phyloP scores from a whole-genome alignment of 108 stramenopile species.

The Asterionellopsis glacialis region DNA sequence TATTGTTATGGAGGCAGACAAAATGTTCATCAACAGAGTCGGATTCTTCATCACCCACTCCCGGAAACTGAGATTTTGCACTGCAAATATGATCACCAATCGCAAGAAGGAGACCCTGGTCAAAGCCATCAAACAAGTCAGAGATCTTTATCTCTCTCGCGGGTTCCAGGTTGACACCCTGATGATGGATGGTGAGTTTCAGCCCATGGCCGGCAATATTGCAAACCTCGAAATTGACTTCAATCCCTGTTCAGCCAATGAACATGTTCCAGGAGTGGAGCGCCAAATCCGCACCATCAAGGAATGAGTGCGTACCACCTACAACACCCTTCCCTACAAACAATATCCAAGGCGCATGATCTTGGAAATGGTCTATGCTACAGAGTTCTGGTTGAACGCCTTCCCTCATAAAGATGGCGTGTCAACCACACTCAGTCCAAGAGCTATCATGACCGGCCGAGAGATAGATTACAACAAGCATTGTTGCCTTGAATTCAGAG shows the following conservation, averaged over 20 bases:
- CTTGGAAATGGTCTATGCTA: conserved; percentile 1
- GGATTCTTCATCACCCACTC: too few species aligned
- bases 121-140: background rate
- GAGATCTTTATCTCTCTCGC: background rate
- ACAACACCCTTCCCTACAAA: too few species aligned
- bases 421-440: too few species aligned
- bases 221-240: too few species aligned
- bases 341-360: background rate
- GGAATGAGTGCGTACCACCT: conserved; percentile 2
- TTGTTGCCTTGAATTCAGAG: background rate
- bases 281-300: conserved; percentile 5
- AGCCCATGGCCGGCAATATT: background rate
- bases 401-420: too few species aligned
- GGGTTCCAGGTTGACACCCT: background rate
- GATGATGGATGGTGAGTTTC: background rate
- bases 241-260: background rate
- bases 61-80: too few species aligned
- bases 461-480: conserved; percentile 1
- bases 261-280: background rate
- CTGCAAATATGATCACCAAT: too few species aligned
- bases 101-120: too few species aligned
- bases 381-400: conserved; percentile 7
- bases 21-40: background rate
- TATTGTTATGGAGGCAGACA: background rate
- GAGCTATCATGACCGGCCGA: too few species aligned